phyloP scores from a whole-genome alignment of 805 yeast genomes.

The Candida alai region DNA sequence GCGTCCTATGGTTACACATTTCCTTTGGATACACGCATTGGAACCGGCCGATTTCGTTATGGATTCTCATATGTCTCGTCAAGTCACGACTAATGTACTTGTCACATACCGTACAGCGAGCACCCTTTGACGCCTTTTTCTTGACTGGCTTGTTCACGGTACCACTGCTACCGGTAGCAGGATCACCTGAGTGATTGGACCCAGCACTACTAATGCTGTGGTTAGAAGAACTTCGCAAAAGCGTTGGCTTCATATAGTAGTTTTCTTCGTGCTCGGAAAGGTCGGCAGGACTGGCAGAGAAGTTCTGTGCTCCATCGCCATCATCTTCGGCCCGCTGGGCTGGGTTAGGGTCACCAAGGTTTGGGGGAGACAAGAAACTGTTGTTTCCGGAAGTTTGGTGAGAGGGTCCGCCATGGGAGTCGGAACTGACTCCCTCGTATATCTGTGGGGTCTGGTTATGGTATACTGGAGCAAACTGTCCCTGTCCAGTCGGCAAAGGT shows the following conservation, averaged over 20 bases:
- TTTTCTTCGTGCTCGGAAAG: slow-evolving; percentile 5
- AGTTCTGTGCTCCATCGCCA: slow-evolving; percentile 1
- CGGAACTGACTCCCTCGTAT: no score
- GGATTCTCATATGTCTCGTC: slow-evolving; percentile 41
- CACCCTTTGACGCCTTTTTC: slow-evolving; percentile 31
- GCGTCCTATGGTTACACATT: slow-evolving; percentile 39
- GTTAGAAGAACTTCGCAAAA: slow-evolving; percentile 14
- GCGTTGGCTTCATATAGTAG: neutral
- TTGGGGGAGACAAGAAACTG: slow-evolving; percentile 1
- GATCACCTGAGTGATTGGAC: slow-evolving; percentile 6
- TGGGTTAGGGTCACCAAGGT: neutral
- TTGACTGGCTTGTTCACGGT: slow-evolving; percentile 13
- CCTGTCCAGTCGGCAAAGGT: no score
- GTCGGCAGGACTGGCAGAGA: slow-evolving; percentile 1
- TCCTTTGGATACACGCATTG: slow-evolving; percentile 39
- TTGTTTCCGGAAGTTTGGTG: slow-evolving; percentile 1
- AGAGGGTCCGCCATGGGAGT: no score
- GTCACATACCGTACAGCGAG: slow-evolving; percentile 37
- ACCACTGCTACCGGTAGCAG: neutral
- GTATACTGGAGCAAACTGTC: no score
- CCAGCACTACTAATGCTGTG: slow-evolving; percentile 15
- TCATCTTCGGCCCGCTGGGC: no score
- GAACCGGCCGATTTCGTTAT: slow-evolving; percentile 40
- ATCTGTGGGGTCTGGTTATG: no score
- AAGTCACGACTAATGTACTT: slow-evolving; percentile 39